Evolutionary conservation across 805 yeast species (phyloP).

Genomic region (Nakazawaea ernobii): DNA sequence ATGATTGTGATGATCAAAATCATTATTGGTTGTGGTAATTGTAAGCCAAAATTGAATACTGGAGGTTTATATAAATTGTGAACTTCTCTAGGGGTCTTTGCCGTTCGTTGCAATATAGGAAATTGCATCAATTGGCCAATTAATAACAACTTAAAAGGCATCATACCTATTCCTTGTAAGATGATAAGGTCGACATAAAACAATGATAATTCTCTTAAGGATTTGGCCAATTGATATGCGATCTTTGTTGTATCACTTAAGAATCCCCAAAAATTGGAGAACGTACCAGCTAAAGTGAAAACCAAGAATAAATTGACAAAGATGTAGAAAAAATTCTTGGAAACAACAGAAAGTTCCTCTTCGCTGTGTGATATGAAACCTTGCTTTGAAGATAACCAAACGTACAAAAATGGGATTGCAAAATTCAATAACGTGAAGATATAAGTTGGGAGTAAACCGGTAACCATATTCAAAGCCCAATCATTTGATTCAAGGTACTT

Average conservation of each 20-base stretch:
- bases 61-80: constrained; percentile 79
- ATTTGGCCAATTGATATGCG: constrained; percentile 80
- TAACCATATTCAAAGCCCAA: constrained; percentile 74
- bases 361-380: constrained; percentile 91
- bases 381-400: constrained; percentile 75
- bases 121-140: constrained; percentile 73
- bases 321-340: constrained; percentile 90
- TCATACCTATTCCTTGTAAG: constrained; percentile 80
- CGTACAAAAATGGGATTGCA: constrained; percentile 79
- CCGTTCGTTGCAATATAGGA: constrained; percentile 56
- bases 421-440: constrained; percentile 81
- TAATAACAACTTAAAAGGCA: constrained; percentile 80
- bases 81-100: constrained; percentile 81
- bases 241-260: constrained; percentile 85
- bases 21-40: constrained; percentile 55
- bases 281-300: constrained; percentile 91
- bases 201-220: constrained; percentile 70
- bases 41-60: constrained; percentile 73
- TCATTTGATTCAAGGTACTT: constrained; percentile 53
- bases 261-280: constrained; percentile 72
- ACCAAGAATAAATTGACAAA: constrained; percentile 91
- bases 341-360: constrained; percentile 82
- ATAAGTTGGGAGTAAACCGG: constrained; percentile 88
- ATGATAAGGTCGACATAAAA: constrained; percentile 87
- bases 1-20: constrained; percentile 54